Percentiles rank a stretch among this genome's conserved stretches.
These are phyloP conservation scores for Moringa oleifera DNA, from an alignment of 345 rosid species.

Conservation along the genomic window DNA sequence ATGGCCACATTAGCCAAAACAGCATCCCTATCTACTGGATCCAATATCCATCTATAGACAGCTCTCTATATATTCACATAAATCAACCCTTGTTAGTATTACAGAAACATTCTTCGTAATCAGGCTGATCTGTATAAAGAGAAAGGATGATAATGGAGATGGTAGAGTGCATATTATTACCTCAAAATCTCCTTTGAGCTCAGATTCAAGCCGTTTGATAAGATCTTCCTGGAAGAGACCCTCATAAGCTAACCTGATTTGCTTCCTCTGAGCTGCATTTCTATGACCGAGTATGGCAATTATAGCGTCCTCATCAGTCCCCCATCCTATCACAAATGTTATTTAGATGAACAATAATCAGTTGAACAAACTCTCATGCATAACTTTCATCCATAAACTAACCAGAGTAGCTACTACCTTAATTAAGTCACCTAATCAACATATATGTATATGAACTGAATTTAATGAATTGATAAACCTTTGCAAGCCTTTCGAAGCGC, in stretches of 20 bases:
- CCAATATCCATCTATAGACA: constrained; percentile 49
- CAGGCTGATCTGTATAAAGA: too few species aligned
- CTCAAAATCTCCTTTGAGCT: constrained; percentile 55
- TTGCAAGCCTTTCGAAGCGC: too few species aligned
- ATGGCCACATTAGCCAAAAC: constrained; percentile 47
- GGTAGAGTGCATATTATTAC: background rate
- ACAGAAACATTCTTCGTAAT: too few species aligned
- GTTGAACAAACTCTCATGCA: too few species aligned
- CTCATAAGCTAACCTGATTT: constrained; percentile 43
- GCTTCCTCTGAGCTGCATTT: constrained; percentile 49
- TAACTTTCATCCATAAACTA: too few species aligned
- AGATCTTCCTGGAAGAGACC: constrained; percentile 42
- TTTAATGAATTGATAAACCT: too few species aligned
- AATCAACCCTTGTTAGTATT: too few species aligned
- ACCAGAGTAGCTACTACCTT: too few species aligned
- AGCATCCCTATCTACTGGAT: constrained; percentile 61
- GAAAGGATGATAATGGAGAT: too few species aligned
- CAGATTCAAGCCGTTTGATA: constrained; percentile 55
- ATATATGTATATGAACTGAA: too few species aligned
- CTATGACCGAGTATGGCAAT: constrained; percentile 43
- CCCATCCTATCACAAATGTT: constrained; percentile 47
- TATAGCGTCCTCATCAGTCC: constrained; percentile 44
- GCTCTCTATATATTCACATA: constrained; percentile 35
- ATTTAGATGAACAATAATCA: too few species aligned
- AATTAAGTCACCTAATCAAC: too few species aligned